Evolutionary conservation across 495 filamentous ascomycete species (phyloP).

Genomic region (Rusavskia elegans): DNA sequence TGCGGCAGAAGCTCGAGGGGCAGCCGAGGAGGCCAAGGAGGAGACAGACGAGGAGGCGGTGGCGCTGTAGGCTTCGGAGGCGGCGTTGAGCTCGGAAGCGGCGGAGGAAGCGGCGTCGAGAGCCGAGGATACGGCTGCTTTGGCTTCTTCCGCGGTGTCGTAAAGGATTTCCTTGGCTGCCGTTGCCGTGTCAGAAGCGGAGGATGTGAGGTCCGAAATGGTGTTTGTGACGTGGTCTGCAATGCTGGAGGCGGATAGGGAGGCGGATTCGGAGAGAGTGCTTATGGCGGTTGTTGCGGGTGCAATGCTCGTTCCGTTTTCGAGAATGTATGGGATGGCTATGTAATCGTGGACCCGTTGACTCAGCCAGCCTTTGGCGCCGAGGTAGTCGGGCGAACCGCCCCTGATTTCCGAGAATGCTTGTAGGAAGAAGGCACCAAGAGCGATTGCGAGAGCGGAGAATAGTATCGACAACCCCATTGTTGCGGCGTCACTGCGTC

Average conservation of each 20-base stretch:
- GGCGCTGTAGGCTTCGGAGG: background rate
- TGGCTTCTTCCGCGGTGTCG: background rate
- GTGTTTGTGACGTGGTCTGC: background rate
- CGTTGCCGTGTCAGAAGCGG: background rate
- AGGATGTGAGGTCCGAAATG: background rate
- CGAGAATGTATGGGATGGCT: constrained; percentile 18
- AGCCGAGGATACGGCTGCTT: background rate
- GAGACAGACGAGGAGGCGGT: background rate
- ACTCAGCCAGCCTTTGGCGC: constrained; percentile 30
- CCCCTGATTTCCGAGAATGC: constrained; percentile 51
- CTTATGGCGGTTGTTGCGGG: background rate
- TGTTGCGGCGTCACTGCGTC: constrained; percentile 25
- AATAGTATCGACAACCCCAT: constrained; percentile 30
- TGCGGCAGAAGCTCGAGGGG: background rate
- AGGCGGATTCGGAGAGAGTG: background rate
- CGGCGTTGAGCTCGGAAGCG: background rate
- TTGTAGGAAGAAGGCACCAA: constrained; percentile 48
- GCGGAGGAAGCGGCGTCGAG: background rate
- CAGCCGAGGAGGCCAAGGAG: background rate
- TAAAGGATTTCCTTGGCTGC: background rate
- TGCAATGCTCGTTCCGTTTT: constrained; percentile 3
- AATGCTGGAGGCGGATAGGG: background rate
- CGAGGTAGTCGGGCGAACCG: constrained; percentile 38
- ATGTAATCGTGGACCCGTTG: constrained; percentile 18
- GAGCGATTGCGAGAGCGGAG: constrained; percentile 33